These are phyloP conservation scores for Solanum piurae DNA, from an alignment of 257 asterid genomes.

Conservation along the genomic window DNA sequence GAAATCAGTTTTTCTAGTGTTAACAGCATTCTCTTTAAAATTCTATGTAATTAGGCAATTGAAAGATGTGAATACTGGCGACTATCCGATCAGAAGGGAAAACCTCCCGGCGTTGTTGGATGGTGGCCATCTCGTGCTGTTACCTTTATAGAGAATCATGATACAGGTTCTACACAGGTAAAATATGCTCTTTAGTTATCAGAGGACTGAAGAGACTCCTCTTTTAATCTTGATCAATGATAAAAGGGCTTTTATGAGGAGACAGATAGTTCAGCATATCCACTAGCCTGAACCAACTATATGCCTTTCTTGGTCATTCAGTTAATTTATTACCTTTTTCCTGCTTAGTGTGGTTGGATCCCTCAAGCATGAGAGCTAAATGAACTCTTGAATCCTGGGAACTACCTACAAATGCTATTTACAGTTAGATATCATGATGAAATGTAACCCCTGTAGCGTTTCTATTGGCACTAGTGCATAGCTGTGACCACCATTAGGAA, in stretches of 20 bases:
- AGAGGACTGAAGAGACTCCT: neutral
- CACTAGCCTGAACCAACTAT: neutral
- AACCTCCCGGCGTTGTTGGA: conserved; percentile 94
- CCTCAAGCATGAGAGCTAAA: neutral
- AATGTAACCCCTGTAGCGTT: neutral
- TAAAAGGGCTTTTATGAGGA: neutral
- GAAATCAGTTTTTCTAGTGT: neutral
- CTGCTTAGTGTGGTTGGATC: neutral
- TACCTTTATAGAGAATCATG: conserved; percentile 97
- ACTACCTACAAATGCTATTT: neutral
- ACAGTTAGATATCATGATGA: neutral
- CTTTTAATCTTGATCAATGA: neutral
- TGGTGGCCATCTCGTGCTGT: conserved; percentile 99
- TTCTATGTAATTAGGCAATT: conserved; percentile 44
- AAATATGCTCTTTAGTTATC: neutral
- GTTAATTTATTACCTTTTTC: neutral
- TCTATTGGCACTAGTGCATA: neutral
- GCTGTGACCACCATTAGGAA: neutral
- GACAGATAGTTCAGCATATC: neutral
- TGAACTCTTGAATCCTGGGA: neutral
- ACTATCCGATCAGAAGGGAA: conserved; percentile 75
- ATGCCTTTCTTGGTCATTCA: neutral
- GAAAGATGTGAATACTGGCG: conserved; percentile 93
- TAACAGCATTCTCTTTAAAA: neutral
- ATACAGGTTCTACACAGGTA: conserved; percentile 99